Base-by-base conservation (phyloP, 441 rosid genomes). In the Adansonia rubrostipa region DNA sequence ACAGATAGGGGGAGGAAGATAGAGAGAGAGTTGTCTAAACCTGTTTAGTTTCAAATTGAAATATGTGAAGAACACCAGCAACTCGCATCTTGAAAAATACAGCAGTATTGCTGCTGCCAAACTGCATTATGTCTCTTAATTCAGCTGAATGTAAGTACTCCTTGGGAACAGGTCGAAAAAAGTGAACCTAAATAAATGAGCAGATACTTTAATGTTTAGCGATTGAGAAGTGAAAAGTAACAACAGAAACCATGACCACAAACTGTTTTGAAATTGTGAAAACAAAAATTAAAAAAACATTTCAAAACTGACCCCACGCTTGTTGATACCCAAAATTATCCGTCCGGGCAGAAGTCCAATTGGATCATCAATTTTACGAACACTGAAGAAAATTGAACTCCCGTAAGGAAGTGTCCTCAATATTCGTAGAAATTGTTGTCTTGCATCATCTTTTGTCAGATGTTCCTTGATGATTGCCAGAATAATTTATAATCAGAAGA, bases 1-100 rank as follows among this genome's bases (percentile, higher is more conserved):
- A 28, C n/a, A 75, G 15, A 20, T 7, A 61, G 13, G 3, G 24
- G 70, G 5, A 42, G 58, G 14, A 51, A 50, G 19, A 24, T 24
- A 74, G 44, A 47, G 7, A 58, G 58, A 65, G 50, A 19, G 64
- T 28, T n/a, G 9, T 17, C 50, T 60, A 7, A 73, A 96, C 99
- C 99, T 96, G 99, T 85, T 94, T 96, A 28, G 98, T 93, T 86
- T 96, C 99, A 77, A 96, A 96, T 81, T 96, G 98, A 85, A 96
- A 94, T 78, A 94, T 91, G 85, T 96, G 98, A 85, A 96, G 99
- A 81, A 93, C 98, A 73, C 98, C 99, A 60, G 99, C 98, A 74
- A 96, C 99, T 85, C 98, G 90, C 99, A 96, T 96, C 88, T 94
- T 93, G 85, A 94, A 96, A 85, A 94, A 96, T 65, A 96, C 98